Conservation (phyloP, 306 rosid species). For the Abrus precatorius region DNA sequence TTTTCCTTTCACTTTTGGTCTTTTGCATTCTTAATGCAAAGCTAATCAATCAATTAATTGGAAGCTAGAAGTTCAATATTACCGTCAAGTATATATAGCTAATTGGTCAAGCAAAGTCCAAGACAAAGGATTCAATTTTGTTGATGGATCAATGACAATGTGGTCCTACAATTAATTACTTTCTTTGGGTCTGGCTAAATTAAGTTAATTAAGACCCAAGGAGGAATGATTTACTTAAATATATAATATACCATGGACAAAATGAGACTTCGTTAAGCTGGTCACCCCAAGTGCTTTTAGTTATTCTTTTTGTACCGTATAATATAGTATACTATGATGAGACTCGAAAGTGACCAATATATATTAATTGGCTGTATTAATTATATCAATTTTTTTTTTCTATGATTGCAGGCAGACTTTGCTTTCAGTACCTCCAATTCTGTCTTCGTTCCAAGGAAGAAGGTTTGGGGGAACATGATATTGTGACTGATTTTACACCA, state of each 20-base stretch:
- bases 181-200: not conserved
- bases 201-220: conserved; percentile 1
- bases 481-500: not conserved
- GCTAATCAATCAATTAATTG: not conserved
- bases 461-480: conserved; percentile 10
- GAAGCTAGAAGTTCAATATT: not conserved
- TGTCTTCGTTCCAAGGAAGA: not conserved
- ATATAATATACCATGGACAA: not conserved
- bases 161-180: conserved; percentile 27
- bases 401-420: conserved; percentile 6
- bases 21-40: not conserved
- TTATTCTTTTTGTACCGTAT: not conserved
- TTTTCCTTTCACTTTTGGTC: conserved; percentile 8
- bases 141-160: not conserved
- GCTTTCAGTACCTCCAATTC: not conserved
- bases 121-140: not conserved
- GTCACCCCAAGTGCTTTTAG: not conserved
- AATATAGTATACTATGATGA: not conserved
- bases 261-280: not conserved
- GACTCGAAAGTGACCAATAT: not conserved
- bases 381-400: not conserved
- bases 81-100: not conserved
- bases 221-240: not conserved
- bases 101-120: conserved; percentile 11
- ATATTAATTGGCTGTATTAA: not conserved